Conservation (phyloP, 176 grass and related monocot species). For the Phoenix dactylifera region DNA sequence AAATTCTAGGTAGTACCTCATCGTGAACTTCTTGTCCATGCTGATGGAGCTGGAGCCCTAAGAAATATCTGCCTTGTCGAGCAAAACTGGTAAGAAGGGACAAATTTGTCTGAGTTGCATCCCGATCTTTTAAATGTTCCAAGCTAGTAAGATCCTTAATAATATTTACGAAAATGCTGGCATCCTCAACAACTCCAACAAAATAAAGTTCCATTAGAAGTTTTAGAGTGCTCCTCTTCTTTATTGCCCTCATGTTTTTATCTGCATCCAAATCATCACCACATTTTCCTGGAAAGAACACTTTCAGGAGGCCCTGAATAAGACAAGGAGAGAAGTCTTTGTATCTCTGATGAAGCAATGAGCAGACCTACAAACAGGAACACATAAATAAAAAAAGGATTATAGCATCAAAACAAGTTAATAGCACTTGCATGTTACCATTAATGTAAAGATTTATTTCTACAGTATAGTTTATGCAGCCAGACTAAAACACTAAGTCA, state of each 20-base stretch:
- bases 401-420: slow-evolving; percentile 15
- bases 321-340: slow-evolving; percentile 96
- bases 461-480: too few species aligned
- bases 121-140: slow-evolving; percentile 90
- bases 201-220: slow-evolving; percentile 92
- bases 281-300: slow-evolving; percentile 90
- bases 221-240: slow-evolving; percentile 95
- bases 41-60: slow-evolving; percentile 41
- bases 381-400: slow-evolving; percentile 1
- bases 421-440: not conserved
- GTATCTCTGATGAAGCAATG: slow-evolving; percentile 98
- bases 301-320: slow-evolving; percentile 78
- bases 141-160: slow-evolving; percentile 81
- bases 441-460: too few species aligned
- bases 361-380: slow-evolving; percentile 66
- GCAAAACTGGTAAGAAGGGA: slow-evolving; percentile 89
- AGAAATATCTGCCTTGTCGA: slow-evolving; percentile 74
- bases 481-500: too few species aligned
- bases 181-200: slow-evolving; percentile 95
- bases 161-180: slow-evolving; percentile 77
- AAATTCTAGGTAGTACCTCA: slow-evolving; percentile 34
- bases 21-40: slow-evolving; percentile 62
- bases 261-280: slow-evolving; percentile 78
- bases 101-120: slow-evolving; percentile 93
- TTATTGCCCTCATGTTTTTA: slow-evolving; percentile 82